Base-by-base conservation (phyloP, 2,329 filamentous ascomycete genomes). In the Colletotrichum godetiae region DNA sequence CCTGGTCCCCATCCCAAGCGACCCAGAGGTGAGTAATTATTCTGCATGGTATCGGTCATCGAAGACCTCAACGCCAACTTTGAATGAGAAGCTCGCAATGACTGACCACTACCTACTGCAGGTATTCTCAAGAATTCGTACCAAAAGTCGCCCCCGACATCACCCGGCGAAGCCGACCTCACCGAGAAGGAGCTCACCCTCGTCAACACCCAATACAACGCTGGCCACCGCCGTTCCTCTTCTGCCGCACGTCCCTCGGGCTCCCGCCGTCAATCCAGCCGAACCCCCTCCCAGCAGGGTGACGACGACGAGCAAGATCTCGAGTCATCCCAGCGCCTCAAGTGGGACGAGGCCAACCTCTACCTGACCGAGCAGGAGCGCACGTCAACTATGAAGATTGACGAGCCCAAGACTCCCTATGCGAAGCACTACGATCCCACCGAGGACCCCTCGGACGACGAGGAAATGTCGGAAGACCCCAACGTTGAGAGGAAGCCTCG, bases 341-440 rank as follows among this genome's bases (percentile, higher is more conserved):
- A 98, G 86, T 99, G 97, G 97, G 97, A 99, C 83, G 97, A 99
- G 86, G 97, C 94, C 58, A 99, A 99, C 81, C 89, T 99, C 37
- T 99, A 98, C 84, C 89, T 99, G 66, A 97, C 97, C 8, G 97
- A 99, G 85, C 96, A 98, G 84, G 95, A 98, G 84, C 95, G 94
- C 84, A 95, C 92, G 73, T 93, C 93, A 75, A 98, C 95, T 72
- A 99, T 99, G 97, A 99, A 98, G 88, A 99, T 99, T 76, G 94
- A 95, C 77, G 97, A 99, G 86, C 97, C 97, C 74, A 99, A 99
- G 88, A 99, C 97, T 8, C 97, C 97, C 5, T 99, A 96, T 82
- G 97, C 95, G 46, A 93, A 93, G 80, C 94, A 95, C 79, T 98
- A 98, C 83, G 94, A 98, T 80, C 95, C 95, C 5, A 82, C 91